Evolutionary conservation across 2,329 filamentous ascomycete genomes (phyloP), one percentile per base, ranked within the genome.

Genomic region (Apiospora pterosperma): DNA sequence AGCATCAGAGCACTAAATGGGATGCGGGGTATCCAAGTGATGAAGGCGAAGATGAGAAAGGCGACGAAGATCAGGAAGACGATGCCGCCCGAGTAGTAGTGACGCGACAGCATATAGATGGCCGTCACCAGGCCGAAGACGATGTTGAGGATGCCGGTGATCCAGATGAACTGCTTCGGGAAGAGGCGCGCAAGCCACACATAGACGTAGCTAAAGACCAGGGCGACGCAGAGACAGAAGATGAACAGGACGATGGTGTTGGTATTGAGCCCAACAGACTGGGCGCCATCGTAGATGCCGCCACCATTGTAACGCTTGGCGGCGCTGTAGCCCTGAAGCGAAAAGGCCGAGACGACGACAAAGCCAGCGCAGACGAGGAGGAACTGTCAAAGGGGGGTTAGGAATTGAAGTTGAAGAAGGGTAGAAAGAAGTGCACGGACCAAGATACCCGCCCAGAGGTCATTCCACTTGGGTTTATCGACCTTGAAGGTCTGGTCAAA

Each of bases 1-100:
- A 97, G 85, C 92, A 97, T 96, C 66, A 97, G 81, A 0, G 92
- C 92, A 10, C 91, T 93, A 77, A 97, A 97, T 0, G 93, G 95
- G 66, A 98, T 97, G 62, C 94, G 86, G 21, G 87, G 90, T 63
- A 95, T 95, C 94, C 95, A 98, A 61, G 87, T 90, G 73, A 91
- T 89, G 80, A 97, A 97, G 74, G 89, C 93, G 73, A 97, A 84
- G 64, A 92, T 85, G 66, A 90, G 86, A 77, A 97, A 94, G 59
- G 91, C 78, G n/a, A 87, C 84, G 73, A 97, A 96, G 64, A 97
- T 75, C 16, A 97, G 81, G 76, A 96, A 97, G 0, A 97, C 90
- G 44, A 97, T 95, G 39, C 92, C 95, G 12, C 92, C 93, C 7
- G 90, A 91, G 79, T 89, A 97, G 75, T 95, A 92, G 64, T 85